Conservation (phyloP, 768 basidiomycete species). For the Russula dissimulans region DNA sequence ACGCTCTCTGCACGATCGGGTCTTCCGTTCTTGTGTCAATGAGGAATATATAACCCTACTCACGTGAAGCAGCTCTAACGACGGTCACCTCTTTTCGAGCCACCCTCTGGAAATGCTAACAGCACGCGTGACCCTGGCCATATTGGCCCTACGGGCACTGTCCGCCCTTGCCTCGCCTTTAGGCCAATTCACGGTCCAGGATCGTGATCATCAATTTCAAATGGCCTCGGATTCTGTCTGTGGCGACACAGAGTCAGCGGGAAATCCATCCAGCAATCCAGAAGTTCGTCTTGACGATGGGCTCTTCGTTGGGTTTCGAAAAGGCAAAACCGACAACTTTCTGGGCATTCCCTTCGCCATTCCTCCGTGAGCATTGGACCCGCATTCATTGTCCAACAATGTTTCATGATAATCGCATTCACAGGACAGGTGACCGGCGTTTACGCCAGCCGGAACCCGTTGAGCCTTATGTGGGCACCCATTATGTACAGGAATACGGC, state of each 20-base stretch:
- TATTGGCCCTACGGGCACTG: background rate
- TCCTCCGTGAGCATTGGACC: conserved; percentile 27
- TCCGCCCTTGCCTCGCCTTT: conserved; percentile 5
- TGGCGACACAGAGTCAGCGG: background rate
- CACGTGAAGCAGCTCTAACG: background rate
- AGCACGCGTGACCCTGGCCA: background rate
- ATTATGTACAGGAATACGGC: conserved; percentile 20
- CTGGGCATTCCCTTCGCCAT: conserved; percentile 36
- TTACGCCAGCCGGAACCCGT: conserved; percentile 27
- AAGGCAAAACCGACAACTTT: conserved; percentile 25
- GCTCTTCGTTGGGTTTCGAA: conserved; percentile 23
- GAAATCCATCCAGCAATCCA: background rate
- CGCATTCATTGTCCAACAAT: too few species aligned
- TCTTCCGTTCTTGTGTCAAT: background rate
- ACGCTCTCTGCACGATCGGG: background rate
- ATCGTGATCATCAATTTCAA: background rate
- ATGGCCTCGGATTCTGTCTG: background rate
- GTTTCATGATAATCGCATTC: background rate
- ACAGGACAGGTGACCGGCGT: conserved; percentile 29
- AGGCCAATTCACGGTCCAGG: background rate
- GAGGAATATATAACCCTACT: background rate
- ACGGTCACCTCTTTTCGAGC: background rate
- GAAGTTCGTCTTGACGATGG: conserved; percentile 25
- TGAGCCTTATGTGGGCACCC: conserved; percentile 14
- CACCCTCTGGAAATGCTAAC: background rate